phyloP scores from a whole-genome alignment of 1,284 basidiomycete genomes.

The Afroboletus lepidellus region DNA sequence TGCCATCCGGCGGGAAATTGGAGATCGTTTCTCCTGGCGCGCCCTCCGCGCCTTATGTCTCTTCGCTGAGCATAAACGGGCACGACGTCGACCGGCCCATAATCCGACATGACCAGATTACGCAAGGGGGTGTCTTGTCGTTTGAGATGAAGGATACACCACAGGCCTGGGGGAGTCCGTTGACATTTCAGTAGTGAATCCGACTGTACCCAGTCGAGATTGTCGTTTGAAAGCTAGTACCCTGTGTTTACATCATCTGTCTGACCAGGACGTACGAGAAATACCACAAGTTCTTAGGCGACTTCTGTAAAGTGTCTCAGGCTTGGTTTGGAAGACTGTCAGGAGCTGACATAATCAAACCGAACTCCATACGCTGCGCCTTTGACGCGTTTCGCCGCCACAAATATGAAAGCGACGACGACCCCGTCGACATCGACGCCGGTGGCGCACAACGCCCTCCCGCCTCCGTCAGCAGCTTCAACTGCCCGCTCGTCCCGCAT shows the following conservation, averaged over 20 bases:
- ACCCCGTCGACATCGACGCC: conserved; percentile 46
- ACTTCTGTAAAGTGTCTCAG: no score
- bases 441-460: conserved; percentile 68
- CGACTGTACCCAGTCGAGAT: no score
- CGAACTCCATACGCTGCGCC: no score
- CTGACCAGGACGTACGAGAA: no score
- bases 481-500: conserved; percentile 80
- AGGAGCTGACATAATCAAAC: neutral
- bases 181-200: no score
- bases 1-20: conserved; percentile 45
- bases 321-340: no score
- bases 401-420: conserved; percentile 39
- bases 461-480: conserved; percentile 60
- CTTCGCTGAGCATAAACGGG: conserved; percentile 56
- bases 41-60: conserved; percentile 55
- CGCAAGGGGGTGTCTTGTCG: conserved; percentile 52
- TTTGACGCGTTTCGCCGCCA: no score
- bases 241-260: no score
- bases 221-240: no score
- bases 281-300: no score
- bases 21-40: conserved; percentile 56
- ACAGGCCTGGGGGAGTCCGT: conserved; percentile 38
- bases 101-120: conserved; percentile 57
- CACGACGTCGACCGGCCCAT: conserved; percentile 40
- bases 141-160: conserved; percentile 66